Percentiles rank a stretch among this genome's conserved stretches.
Conservation (phyloP, 164 flowering plant species). For the Liquidambar formosana region DNA sequence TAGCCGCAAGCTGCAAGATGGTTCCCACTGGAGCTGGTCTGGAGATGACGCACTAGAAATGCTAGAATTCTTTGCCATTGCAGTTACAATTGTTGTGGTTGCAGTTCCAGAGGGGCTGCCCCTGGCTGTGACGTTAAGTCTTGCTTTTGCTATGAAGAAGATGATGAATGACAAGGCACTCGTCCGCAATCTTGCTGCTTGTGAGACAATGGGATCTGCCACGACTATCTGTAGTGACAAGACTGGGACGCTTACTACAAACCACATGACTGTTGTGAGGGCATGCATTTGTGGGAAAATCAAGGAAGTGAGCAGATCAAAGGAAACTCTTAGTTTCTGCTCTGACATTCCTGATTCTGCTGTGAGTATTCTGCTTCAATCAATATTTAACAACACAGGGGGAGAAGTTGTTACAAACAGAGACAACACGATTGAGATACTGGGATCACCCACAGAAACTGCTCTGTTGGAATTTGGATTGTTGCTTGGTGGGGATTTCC, state of each 20-base stretch:
- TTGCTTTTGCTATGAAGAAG: constrained; percentile 99
- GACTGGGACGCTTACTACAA: constrained; percentile 94
- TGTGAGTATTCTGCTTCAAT: constrained; percentile 53
- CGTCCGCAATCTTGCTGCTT: constrained; percentile 90
- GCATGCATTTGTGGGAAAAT: constrained; percentile 70
- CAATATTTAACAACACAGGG: constrained; percentile 90
- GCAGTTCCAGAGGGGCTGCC: constrained; percentile 98
- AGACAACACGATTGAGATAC: constrained; percentile 63
- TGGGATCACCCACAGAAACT: constrained; percentile 90
- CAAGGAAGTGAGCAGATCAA: constrained; percentile 40
- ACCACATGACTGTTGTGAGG: constrained; percentile 93
- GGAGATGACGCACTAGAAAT: constrained; percentile 80
- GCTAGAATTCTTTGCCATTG: constrained; percentile 89
- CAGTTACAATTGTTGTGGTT: constrained; percentile 96
- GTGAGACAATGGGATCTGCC: constrained; percentile 98
- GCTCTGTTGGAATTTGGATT: constrained; percentile 90
- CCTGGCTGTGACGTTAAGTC: constrained; percentile 92
- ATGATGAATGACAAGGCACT: constrained; percentile 98
- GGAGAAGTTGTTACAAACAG: constrained; percentile 74
- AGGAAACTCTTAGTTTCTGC: constrained; percentile 22
- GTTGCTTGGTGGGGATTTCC: constrained; percentile 75
- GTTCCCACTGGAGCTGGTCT: constrained; percentile 73
- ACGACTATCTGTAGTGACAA: constrained; percentile 96
- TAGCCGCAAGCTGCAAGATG: constrained; percentile 58
- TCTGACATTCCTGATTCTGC: constrained; percentile 64